These are phyloP conservation scores for Ilyonectria mors-panacis DNA, from an alignment of 2,329 filamentous ascomycete genomes.

Conservation along the genomic window DNA sequence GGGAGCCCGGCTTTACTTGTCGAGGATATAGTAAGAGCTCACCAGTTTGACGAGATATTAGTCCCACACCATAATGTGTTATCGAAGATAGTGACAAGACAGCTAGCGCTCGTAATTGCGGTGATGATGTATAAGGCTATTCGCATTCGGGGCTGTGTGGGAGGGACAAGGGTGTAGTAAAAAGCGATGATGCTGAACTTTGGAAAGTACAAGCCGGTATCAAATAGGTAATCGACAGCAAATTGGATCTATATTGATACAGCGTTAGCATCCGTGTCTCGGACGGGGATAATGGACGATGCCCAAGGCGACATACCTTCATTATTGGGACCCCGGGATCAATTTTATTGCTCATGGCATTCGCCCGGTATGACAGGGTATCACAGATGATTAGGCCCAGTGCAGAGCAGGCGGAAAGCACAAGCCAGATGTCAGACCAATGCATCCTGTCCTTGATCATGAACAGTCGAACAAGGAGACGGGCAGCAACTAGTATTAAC, in stretches of 20 bases:
- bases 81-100: conserved; percentile 33
- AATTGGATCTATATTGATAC: conserved; percentile 27
- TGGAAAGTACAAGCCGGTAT: conserved; percentile 44
- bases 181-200: conserved; percentile 45
- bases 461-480: conserved; percentile 17
- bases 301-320: neutral
- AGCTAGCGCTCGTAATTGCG: conserved; percentile 27
- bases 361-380: conserved; percentile 4
- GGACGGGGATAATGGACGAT: neutral
- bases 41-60: conserved; percentile 43
- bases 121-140: conserved; percentile 34
- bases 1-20: too few species aligned
- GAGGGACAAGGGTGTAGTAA: conserved; percentile 41
- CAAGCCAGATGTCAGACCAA: conserved; percentile 5
- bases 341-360: conserved; percentile 7
- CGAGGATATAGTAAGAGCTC: neutral
- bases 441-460: conserved; percentile 17
- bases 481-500: conserved; percentile 11
- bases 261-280: neutral
- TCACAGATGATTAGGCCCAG: conserved; percentile 13
- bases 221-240: conserved; percentile 45
- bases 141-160: conserved; percentile 35
- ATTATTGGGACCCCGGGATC: neutral
- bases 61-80: conserved; percentile 45
- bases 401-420: conserved; percentile 2